A percentile compares a stretch with the other conserved stretches of the same genome.
phyloP scores from a whole-genome alignment of 148 eudicot species.

The Nepenthes mirabilis region DNA sequence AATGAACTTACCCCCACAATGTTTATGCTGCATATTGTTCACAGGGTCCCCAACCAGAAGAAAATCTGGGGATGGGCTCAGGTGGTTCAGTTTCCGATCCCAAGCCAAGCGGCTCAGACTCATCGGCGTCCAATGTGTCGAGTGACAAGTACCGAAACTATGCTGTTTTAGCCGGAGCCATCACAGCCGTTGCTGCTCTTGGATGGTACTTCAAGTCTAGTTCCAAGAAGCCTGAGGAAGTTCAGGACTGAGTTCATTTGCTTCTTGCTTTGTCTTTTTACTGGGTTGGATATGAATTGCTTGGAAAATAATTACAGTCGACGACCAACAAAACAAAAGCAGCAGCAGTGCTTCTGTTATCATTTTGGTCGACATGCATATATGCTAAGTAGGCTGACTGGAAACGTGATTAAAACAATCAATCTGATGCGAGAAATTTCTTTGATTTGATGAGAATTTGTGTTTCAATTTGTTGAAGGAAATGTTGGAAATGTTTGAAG shows the following conservation, averaged over 20 bases:
- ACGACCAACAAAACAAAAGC: no score
- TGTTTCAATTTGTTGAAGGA: no score
- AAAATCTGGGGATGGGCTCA: constrained; percentile 27
- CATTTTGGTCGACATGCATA: no score
- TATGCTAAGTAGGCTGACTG: no score
- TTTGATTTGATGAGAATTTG: no score
- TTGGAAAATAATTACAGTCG: neutral
- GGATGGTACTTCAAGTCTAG: constrained; percentile 60
- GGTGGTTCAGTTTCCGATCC: constrained; percentile 36
- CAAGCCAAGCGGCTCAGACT: constrained; percentile 27
- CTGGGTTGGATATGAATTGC: neutral
- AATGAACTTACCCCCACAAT: neutral
- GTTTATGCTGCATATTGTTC: constrained; percentile 1
- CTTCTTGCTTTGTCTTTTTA: neutral
- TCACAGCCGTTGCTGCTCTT: constrained; percentile 38
- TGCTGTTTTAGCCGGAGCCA: constrained; percentile 60
- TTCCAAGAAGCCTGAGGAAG: constrained; percentile 64
- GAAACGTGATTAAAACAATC: no score
- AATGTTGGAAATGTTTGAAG: no score
- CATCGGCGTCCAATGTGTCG: constrained; percentile 49
- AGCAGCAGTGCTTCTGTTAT: no score
- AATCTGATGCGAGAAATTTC: no score
- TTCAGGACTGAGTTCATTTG: constrained; percentile 37
- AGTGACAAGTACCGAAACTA: constrained; percentile 69
- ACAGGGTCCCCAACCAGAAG: constrained; percentile 70